These are phyloP conservation scores for Colletotrichum tanaceti DNA, from an alignment of 2,329 filamentous ascomycete species.

Conservation along the genomic window DNA sequence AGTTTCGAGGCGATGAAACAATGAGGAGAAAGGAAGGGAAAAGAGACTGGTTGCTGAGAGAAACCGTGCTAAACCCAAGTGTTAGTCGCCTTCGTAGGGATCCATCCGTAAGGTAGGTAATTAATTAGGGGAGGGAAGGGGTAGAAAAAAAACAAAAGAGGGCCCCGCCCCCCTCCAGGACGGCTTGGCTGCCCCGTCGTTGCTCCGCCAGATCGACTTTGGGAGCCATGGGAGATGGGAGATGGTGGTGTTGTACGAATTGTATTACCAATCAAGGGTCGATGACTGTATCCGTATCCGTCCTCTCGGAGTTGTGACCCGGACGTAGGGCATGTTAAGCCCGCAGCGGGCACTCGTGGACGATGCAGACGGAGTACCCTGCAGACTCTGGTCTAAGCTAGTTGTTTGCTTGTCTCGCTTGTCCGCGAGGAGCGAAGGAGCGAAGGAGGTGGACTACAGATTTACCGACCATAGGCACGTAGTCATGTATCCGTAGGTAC, in stretches of 20 bases:
- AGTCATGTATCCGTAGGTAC: not conserved
- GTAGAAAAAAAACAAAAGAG: conserved; percentile 6
- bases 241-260: too few species aligned
- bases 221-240: conserved; percentile 23
- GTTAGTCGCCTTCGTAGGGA: not conserved
- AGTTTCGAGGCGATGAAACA: not conserved
- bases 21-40: not conserved
- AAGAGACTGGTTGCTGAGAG: not conserved
- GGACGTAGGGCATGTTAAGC: conserved; percentile 36
- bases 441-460: conserved; percentile 5
- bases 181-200: conserved; percentile 1
- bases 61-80: not conserved
- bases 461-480: too few species aligned
- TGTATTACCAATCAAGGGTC: conserved; percentile 37
- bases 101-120: too few species aligned
- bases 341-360: conserved; percentile 23
- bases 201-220: conserved; percentile 33
- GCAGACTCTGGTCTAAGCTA: conserved; percentile 7
- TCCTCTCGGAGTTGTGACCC: conserved; percentile 19
- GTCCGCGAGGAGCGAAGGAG: not conserved
- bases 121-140: too few species aligned
- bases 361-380: not conserved
- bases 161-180: not conserved
- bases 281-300: not conserved
- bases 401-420: not conserved